Evolutionary conservation across 1,139 yeast genomes (phyloP), one percentile per base, ranked within the genome.

Genomic region (Zygosaccharomyces sapae): DNA sequence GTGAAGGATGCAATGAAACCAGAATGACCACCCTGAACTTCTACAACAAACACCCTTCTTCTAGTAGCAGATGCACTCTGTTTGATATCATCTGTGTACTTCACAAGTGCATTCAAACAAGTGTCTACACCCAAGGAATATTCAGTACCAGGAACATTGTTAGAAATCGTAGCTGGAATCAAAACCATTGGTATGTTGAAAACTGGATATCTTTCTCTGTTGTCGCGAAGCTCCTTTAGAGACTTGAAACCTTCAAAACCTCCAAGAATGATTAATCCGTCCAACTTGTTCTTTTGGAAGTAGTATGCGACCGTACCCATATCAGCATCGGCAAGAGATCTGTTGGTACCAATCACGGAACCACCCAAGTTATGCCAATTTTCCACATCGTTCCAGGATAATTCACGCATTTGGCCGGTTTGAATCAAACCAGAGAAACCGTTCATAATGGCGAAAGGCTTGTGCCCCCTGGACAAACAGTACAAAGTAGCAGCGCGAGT

Each of bases 11-110:
- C 89, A 58, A 85, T 80, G 62, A 79, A 85, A 41, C 94, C 94
- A 24, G 87, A 82, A 64, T 85, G 81, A 44, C 94, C 94, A 57
- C 94, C 94, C 68, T 85, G 92, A n/a, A 84, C 90, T 66, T 85
- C 92, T 51, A 84, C 83, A 41, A 85, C 85, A 60, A 85, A 85
- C 13, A 81, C 87, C 63, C 92, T 74, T 65, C 83, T 79, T 72
- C 92, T 76, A 5, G 89, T 77, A 9, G 92, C 84, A 16, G 88
- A 80, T 2, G 94, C 94, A 45, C 85, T 78, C 65, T 82, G 90
- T 63, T 84, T 83, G 48, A 85, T 81, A 20, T 83, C 83, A 63
- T 85, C 94, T 70, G 90, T 83, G 68, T 85, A 85, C 44, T 81
- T 79, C 56, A 84, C 84, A 57, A 85, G 71, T 20, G 86, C 72